These are phyloP conservation scores for Aspergillus cejpii DNA, from an alignment of 2,329 filamentous ascomycete species.

Conservation along the genomic window DNA sequence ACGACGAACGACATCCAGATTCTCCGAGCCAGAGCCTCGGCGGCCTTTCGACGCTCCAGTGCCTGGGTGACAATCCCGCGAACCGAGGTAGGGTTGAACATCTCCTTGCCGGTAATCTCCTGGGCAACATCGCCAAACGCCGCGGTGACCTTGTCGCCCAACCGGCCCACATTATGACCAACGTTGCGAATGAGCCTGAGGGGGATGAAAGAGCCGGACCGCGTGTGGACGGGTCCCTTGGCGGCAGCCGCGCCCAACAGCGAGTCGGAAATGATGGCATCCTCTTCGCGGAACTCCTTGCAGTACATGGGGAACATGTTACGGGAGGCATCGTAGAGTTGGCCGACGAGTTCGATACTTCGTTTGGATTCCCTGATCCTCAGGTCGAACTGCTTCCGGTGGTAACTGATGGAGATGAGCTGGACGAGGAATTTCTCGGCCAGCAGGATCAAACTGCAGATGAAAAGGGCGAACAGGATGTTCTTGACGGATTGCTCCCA, in stretches of 20 bases:
- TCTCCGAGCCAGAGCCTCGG: constrained; percentile 85
- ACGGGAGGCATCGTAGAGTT: constrained; percentile 86
- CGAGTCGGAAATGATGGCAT: constrained; percentile 83
- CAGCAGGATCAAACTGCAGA: constrained; percentile 53
- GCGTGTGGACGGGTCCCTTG: constrained; percentile 41
- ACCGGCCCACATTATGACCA: constrained; percentile 65
- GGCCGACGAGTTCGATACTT: constrained; percentile 69
- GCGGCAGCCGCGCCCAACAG: constrained; percentile 56
- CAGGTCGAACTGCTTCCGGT: constrained; percentile 58
- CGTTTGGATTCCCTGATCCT: constrained; percentile 85
- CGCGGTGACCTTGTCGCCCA: constrained; percentile 90
- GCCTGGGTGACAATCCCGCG: constrained; percentile 87
- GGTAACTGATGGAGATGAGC: constrained; percentile 62
- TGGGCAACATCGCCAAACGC: constrained; percentile 89
- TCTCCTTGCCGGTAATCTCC: constrained; percentile 90
- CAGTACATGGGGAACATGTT: constrained; percentile 89
- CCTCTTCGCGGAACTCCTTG: constrained; percentile 81
- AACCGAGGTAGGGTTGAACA: constrained; percentile 86
- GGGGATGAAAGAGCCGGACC: constrained; percentile 63
- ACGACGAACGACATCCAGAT: constrained; percentile 98
- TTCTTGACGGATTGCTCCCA: constrained; percentile 54
- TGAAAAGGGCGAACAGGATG: constrained; percentile 52
- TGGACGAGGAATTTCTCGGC: constrained; percentile 56
- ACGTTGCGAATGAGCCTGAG: constrained; percentile 70
- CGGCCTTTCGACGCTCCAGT: constrained; percentile 72